phyloP scores from a whole-genome alignment of 192 early-diverging fungal species.

The Nowakowskiella sp. region DNA sequence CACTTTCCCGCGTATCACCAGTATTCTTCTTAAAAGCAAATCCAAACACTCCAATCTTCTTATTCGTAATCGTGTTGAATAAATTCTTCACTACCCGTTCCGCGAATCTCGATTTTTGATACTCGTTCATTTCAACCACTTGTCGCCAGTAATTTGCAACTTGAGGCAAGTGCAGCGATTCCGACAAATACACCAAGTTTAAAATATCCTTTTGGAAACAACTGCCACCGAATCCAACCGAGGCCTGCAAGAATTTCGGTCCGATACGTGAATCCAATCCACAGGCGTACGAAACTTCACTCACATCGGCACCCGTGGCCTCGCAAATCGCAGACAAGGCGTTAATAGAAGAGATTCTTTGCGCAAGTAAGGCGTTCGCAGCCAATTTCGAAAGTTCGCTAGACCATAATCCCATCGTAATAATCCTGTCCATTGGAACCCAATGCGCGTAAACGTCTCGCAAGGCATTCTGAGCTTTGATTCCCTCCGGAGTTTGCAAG shows the following conservation, averaged over 20 bases:
- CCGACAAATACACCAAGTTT: conserved; percentile 81
- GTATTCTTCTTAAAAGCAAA: conserved; percentile 96
- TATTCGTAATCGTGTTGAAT: conserved; percentile 74
- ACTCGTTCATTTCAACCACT: conserved; percentile 85
- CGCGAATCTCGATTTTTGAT: conserved; percentile 81
- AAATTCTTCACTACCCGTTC: conserved; percentile 59
- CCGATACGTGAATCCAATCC: conserved; percentile 82
- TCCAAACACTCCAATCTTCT: conserved; percentile 71
- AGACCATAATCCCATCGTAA: conserved; percentile 92
- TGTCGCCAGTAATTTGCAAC: conserved; percentile 92
- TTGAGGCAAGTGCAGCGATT: conserved; percentile 74
- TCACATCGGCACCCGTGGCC: conserved; percentile 80
- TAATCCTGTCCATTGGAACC: conserved; percentile 75
- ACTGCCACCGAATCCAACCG: conserved; percentile 88
- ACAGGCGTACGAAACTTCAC: conserved; percentile 85
- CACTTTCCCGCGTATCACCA: conserved; percentile 85
- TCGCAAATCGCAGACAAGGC: conserved; percentile 86
- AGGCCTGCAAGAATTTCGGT: conserved; percentile 80
- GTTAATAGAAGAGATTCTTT: conserved; percentile 89
- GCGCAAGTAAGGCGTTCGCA: conserved; percentile 87
- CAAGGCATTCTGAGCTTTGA: conserved; percentile 68
- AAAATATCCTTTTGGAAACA: conserved; percentile 95
- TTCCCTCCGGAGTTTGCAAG: conserved; percentile 58
- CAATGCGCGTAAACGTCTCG: conserved; percentile 75
- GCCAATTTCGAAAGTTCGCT: conserved; percentile 91